Base-by-base conservation (phyloP, 306 rosid genomes). In the Inga leiocalycina region DNA sequence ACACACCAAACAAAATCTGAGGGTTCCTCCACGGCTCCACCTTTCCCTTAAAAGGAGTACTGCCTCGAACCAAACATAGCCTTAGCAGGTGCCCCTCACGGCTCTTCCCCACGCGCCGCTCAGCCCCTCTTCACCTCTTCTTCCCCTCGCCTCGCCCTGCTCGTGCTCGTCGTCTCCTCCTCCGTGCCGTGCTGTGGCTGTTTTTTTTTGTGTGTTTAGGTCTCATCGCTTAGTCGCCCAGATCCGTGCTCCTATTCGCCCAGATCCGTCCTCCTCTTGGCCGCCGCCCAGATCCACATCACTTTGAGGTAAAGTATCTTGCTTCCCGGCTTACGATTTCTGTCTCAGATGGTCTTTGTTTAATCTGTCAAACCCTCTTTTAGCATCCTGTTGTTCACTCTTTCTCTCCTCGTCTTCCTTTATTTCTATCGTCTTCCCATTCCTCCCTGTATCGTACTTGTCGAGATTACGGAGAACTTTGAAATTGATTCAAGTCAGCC, bases 351-450 rank as follows among this genome's bases (percentile, higher is more conserved):
- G 97, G 76, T 87, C 13, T n/a, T 86, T 52, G 19, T 16, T 80
- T 83, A 92, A 37, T 85, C 92, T 69, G 90, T 89, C 82, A 95
- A 90, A 91, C 93, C 92, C 77, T 69, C 87, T 1, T 92, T 92
- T 78, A 88, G 70, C 82, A 39, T 89, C 69, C 83, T 86, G 17
- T 82, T 88, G 51, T 56, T 85, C 79, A 45, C 90, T 41, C 88
- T 91, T 44, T 83, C 89, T 54, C 76, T 92, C 44, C 15, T 86
- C 72, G 80, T 91, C 79, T 41, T 84, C 68, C 69, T 91, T 9
- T 49, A 15, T 49, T 49, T 15, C 56, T 14, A 14, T 15, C 56
- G 20, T 49, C 56, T 49, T 19, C 22, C 59, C 8, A 6, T 52
- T 19, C 19, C 59, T 17, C 59, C n/a, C 1, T 52, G 59, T 17